Conservation (phyloP, 2,329 filamentous ascomycete species). For the Aspergillus eucalypticola region DNA sequence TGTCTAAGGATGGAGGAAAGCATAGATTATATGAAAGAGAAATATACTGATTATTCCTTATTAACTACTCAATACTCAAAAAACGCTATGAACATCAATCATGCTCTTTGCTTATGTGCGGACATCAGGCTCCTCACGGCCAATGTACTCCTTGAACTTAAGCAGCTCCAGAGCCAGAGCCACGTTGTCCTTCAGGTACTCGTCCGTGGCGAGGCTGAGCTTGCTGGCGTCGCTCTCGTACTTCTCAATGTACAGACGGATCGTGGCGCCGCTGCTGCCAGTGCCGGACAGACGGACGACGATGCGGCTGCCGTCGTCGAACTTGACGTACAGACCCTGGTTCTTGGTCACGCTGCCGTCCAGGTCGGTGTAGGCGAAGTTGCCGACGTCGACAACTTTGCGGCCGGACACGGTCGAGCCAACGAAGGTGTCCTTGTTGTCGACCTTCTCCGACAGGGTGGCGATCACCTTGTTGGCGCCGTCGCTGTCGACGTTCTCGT, state of each 20-base stretch:
- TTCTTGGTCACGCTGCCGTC: conserved; percentile 94
- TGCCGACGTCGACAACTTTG: conserved; percentile 84
- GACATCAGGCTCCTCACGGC: conserved; percentile 90
- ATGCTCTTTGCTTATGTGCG: conserved; percentile 67
- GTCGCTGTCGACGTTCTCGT: conserved; percentile 89
- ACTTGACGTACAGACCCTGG: conserved; percentile 92
- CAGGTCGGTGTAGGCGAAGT: conserved; percentile 99
- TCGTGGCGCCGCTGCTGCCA: conserved; percentile 91
- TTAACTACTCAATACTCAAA: not conserved
- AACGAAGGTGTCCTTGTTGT: conserved; percentile 71
- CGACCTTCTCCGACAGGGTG: conserved; percentile 76
- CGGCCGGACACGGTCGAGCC: conserved; percentile 79
- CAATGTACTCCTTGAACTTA: conserved; percentile 91
- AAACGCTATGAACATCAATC: not conserved
- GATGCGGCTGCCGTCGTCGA: conserved; percentile 91
- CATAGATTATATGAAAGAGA: not conserved
- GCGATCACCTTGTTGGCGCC: conserved; percentile 88
- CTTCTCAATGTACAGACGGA: conserved; percentile 96
- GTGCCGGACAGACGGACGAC: conserved; percentile 94
- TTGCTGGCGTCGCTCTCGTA: conserved; percentile 79
- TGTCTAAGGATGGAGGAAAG: not conserved
- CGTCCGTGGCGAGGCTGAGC: conserved; percentile 82
- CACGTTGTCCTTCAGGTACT: conserved; percentile 89
- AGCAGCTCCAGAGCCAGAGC: conserved; percentile 79
- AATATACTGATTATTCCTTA: not conserved